phyloP scores from a whole-genome alignment of 148 eudicot genomes.

The Amaranthus palmeri region DNA sequence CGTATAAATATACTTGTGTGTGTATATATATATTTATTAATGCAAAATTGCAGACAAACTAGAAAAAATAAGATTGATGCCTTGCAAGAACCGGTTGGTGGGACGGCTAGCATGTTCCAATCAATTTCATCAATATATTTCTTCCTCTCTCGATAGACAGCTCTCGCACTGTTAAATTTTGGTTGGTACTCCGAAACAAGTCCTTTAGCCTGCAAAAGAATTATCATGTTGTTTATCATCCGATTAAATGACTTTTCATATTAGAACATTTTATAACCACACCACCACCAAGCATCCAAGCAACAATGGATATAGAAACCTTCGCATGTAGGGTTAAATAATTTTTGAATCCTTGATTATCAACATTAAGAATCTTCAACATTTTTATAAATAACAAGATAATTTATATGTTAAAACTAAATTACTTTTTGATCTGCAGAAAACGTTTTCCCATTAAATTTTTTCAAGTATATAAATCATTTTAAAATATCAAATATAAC shows the following conservation, averaged over 20 bases:
- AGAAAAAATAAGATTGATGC: conserved; percentile 19
- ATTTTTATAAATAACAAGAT: too few relatives aligned
- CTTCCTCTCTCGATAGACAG: conserved; percentile 88
- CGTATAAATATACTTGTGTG: too few relatives aligned
- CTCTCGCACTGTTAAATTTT: conserved; percentile 95
- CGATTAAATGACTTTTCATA: background rate
- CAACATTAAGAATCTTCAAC: too few relatives aligned
- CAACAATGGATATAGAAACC: background rate
- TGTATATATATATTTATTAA: too few relatives aligned
- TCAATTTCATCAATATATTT: conserved; percentile 94
- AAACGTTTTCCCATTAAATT: too few relatives aligned
- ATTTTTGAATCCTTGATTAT: too few relatives aligned
- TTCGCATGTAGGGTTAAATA: too few relatives aligned
- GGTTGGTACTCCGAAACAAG: conserved; percentile 88
- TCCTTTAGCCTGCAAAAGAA: conserved; percentile 85
- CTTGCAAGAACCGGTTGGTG: conserved; percentile 87
- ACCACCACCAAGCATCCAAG: background rate
- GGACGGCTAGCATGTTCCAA: conserved; percentile 95
- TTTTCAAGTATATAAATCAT: too few relatives aligned
- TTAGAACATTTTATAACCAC: background rate
- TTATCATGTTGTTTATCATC: conserved; percentile 12
- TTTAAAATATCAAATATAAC: too few relatives aligned
- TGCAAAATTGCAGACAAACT: too few relatives aligned
- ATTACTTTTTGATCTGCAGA: too few relatives aligned
- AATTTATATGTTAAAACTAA: too few relatives aligned